These are phyloP conservation scores for Alternaria burnsii DNA, from an alignment of 2,329 filamentous ascomycete genomes.

Conservation along the genomic window DNA sequence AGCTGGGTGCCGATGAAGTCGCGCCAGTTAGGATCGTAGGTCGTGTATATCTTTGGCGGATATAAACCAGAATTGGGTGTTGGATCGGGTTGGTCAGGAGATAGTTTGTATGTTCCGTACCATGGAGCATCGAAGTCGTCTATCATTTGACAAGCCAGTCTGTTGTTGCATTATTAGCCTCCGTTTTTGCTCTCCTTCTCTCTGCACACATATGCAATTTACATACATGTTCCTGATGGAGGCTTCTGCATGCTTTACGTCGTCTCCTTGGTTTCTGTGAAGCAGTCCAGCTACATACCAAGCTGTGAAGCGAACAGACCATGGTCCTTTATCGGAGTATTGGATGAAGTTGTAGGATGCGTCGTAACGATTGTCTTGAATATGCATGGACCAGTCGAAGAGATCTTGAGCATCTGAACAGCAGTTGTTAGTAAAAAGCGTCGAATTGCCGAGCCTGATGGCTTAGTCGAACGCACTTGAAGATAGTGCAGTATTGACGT, in stretches of 20 bases:
- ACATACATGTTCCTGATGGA: conserved; percentile 46
- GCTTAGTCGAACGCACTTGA: not conserved
- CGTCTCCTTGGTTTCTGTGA: conserved; percentile 47
- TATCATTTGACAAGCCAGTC: conserved; percentile 44
- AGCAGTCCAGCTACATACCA: conserved; percentile 55
- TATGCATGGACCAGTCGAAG: conserved; percentile 27
- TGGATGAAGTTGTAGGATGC: conserved; percentile 54
- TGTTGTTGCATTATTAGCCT: not conserved
- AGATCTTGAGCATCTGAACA: conserved; percentile 18
- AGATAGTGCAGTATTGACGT: not conserved
- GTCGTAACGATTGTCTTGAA: conserved; percentile 52
- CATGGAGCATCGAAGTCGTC: conserved; percentile 52
- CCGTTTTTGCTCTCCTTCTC: not conserved
- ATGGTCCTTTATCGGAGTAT: conserved; percentile 55
- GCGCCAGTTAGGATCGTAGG: conserved; percentile 48
- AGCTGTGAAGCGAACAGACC: conserved; percentile 55
- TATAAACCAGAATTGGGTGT: conserved; percentile 42
- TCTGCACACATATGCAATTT: not conserved
- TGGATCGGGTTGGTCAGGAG: conserved; percentile 53
- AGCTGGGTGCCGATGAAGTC: conserved; percentile 51
- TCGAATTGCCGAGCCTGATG: not conserved
- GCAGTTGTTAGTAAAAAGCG: not conserved
- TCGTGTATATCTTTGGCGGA: conserved; percentile 39
- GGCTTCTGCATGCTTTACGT: conserved; percentile 48
- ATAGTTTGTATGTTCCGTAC: conserved; percentile 55